Evolutionary conservation across 371 early-diverging fungal species (phyloP), one percentile per base, ranked within the genome.

Genomic region (Batkoa obscura): DNA sequence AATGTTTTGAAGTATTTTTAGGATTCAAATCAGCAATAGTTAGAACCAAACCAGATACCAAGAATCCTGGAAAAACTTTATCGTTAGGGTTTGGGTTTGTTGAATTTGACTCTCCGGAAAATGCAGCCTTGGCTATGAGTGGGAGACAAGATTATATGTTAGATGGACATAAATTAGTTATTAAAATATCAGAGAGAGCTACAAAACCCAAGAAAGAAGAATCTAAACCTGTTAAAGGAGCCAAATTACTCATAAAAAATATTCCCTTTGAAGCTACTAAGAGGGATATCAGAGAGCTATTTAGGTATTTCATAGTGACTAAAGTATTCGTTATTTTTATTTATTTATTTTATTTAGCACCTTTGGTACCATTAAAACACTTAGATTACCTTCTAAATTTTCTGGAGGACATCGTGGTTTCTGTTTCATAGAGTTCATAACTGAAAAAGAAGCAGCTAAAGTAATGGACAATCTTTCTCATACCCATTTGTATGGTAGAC

Each of bases 401-500:
- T 83, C 86, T 39, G 94, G 96, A 12, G 80, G 82, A 1, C 94
- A 93, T 60, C 88, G 99, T 58, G 99, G 99, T 62, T 99, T 99
- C 70, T 92, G 90, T 43, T 99, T 99, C 76, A 78, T 98, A 62
- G 95, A 96, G 61, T 90, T 94, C 67, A 70, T 91, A 53, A 91
- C 94, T 2, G 81, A 84, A 58, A 89, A 91, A 62, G 92, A 91
- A 62, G 97, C 97, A 36, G 75, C 84, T 66, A 79, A 80, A 58
- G 95, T 90, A n/a, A 83, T 84, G 63, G 82, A 87, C 50, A 72
- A 85, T 30, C 80, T 98, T 68, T 70, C 74, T 43, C 82, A 79
- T 64, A 95, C 98, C 38, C 99, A 99, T 76, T 80, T 99, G 74
- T 96, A 97, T 63, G 99, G 99, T 39, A 82, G 99, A 56, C 94